Evolutionary conservation across 768 basidiomycete genomes (phyloP), one percentile per base, ranked within the genome.

Genomic region (Macrolepiota fuliginosa): DNA sequence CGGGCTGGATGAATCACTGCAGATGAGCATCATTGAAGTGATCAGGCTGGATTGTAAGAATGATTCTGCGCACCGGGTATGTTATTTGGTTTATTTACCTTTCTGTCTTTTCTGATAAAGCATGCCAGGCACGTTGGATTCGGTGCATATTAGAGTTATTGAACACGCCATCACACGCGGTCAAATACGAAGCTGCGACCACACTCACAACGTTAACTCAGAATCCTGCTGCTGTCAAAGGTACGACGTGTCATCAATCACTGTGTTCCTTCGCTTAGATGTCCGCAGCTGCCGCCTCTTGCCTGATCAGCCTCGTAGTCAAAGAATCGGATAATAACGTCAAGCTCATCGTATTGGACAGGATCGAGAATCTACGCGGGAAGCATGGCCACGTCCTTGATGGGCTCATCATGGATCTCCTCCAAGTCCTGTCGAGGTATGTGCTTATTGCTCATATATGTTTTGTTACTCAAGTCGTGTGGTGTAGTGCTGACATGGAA

Each of bases 301-400:
- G 85, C 65, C 87, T 96, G 65, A 92, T 97, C 68, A 91, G 86
- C 65, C 85, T 98, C 50, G 88, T 95, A 62, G 81, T 90, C 72
- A 96, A 96, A 76, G 96, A 98, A 75, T 94, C 95, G 1, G 96
- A 98, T 77, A 99, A 98, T 77, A 99, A 99, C 68, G 96, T 98
- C 74, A 98, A 98, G 75, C 84, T 98, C 49, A 98, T 98, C 62
- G 96, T 98, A 17, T 82, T 99, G 25, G 92, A 96, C 70, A 88
- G 97, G 49, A 83, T 99, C 37, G 92, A 98, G 58, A 76, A 74
- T 36, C 80, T 99, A 22, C 85, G 92, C 47, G 79, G 86, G 4
- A 92, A 89, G 69, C 95, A 98, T 73, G 95, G 92, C 17, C 87
- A 87, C 67, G 87, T 98, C 39, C 78, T 98, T 42, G 95, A 98